Evolutionary conservation across 805 yeast genomes (phyloP), one percentile per base, ranked within the genome.

Genomic region (Hanseniaspora lachancei): DNA sequence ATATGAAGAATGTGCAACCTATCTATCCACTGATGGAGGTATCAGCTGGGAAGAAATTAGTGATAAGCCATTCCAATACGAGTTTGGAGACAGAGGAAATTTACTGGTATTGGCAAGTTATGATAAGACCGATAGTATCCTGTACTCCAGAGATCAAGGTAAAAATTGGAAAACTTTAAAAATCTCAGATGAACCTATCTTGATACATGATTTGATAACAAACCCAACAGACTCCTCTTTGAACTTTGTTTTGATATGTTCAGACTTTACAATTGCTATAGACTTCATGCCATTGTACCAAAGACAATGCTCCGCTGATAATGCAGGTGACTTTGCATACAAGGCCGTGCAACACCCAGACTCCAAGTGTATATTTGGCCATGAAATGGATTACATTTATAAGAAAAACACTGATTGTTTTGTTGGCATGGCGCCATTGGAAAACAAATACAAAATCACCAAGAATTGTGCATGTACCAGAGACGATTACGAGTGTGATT

Each of bases 1-100:
- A 9, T 60, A 66, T 42, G 72, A 75, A 3, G 78, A 81, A 49
- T 76, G 83, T 0, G 73, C 84, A 1, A 86, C 96, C 0, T 93
- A 78, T 64, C 69, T 93, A 58, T 81, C 95, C 3, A 73, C 77
- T n/a, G 97, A 93, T 69, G 98, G 93, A 2, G 98, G 98, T 57
- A 70, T 80, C 16, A 77, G 89, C 3, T 93, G 97, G 97, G 78
- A 68, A 52, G 95, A 87, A 68, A 72, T 91, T 32, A 74, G 70
- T 58, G 79, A 83, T 58, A 93, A 95, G 4, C 76, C 80, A 0
- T 77, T 79, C 62, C 84, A 84, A 78, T 93, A 97, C 97, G 97
- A 89, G 68, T 93, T 75, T 67, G 97, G 97, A 59, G 98, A 93
- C 68, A 86, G 87, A 60, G 98, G 98, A 18, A 82, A 95, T 0